These are phyloP conservation scores for Cyphellophora attinorum DNA, from an alignment of 2,329 filamentous ascomycete species.

Conservation along the genomic window DNA sequence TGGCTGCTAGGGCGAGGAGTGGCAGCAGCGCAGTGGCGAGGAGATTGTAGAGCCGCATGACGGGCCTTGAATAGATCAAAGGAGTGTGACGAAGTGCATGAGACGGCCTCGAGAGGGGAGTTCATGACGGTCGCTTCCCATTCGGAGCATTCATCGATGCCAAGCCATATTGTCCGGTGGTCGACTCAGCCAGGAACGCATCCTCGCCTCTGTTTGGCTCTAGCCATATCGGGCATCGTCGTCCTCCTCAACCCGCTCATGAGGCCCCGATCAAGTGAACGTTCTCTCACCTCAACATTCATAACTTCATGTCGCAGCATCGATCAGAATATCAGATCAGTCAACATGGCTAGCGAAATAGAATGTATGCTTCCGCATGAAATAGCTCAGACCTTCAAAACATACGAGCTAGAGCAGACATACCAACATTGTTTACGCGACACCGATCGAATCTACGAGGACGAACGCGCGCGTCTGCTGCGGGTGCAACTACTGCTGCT, in stretches of 20 bases:
- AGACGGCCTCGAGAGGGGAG: slow-evolving; percentile 2
- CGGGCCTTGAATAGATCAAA: slow-evolving; percentile 24
- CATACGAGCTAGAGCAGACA: slow-evolving; percentile 53
- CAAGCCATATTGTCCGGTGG: too few relatives aligned
- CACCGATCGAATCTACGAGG: slow-evolving; percentile 59
- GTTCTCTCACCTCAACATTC: too few relatives aligned
- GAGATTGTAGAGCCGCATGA: slow-evolving; percentile 60
- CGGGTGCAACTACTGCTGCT: slow-evolving; percentile 61
- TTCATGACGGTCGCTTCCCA: slow-evolving; percentile 1
- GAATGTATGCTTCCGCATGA: slow-evolving; percentile 10
- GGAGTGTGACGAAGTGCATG: too few relatives aligned
- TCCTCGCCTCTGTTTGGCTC: too few relatives aligned
- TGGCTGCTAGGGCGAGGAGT: slow-evolving; percentile 46
- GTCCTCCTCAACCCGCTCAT: too few relatives aligned
- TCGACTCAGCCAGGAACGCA: too few relatives aligned
- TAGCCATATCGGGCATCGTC: too few relatives aligned
- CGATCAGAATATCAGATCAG: not conserved
- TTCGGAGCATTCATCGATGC: not conserved
- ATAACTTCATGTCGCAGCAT: slow-evolving; percentile 1
- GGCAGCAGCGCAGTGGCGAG: slow-evolving; percentile 56
- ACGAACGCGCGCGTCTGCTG: slow-evolving; percentile 64
- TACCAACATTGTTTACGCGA: slow-evolving; percentile 58
- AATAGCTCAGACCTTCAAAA: slow-evolving; percentile 30
- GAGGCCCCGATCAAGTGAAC: too few relatives aligned
- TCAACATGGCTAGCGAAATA: slow-evolving; percentile 12